phyloP scores from a whole-genome alignment of 202 grass and related monocot species.

The Brachypodium distachyon region DNA sequence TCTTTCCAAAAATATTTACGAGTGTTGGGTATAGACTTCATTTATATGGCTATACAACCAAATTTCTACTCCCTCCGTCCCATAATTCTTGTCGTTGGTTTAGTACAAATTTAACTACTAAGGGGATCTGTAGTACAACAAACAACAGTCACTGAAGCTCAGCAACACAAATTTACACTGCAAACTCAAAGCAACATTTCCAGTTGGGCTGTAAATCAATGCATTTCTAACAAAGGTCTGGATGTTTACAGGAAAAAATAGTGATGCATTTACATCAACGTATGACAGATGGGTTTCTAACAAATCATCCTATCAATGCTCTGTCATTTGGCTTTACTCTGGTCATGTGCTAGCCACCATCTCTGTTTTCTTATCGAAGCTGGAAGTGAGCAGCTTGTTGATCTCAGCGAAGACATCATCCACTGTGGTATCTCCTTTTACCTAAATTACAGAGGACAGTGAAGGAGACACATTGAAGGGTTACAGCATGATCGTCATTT shows the following conservation, averaged over 20 bases:
- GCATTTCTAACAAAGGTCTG: not conserved
- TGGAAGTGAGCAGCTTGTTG: constrained; percentile 44
- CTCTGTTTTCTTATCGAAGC: constrained; percentile 43
- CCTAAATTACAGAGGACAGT: constrained; percentile 33
- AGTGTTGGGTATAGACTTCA: not conserved
- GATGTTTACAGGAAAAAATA: not conserved
- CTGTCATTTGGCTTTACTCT: not conserved
- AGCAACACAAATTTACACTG: not conserved
- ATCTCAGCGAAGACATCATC: constrained; percentile 70
- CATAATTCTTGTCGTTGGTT: no score
- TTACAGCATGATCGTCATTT: not conserved
- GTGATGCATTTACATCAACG: not conserved
- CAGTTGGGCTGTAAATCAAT: constrained; percentile 2
- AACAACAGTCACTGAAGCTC: not conserved
- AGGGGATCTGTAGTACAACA: not conserved
- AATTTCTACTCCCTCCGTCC: not conserved
- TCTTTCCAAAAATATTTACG: not conserved
- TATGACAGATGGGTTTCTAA: constrained; percentile 1
- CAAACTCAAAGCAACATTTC: not conserved
- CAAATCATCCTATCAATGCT: not conserved
- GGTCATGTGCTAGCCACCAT: constrained; percentile 18
- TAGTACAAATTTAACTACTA: no score
- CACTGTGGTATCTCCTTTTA: constrained; percentile 53
- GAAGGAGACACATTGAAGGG: not conserved
- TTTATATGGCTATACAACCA: not conserved